phyloP scores from a whole-genome alignment of 2,329 filamentous ascomycete species.

The Zalaria obscura region DNA sequence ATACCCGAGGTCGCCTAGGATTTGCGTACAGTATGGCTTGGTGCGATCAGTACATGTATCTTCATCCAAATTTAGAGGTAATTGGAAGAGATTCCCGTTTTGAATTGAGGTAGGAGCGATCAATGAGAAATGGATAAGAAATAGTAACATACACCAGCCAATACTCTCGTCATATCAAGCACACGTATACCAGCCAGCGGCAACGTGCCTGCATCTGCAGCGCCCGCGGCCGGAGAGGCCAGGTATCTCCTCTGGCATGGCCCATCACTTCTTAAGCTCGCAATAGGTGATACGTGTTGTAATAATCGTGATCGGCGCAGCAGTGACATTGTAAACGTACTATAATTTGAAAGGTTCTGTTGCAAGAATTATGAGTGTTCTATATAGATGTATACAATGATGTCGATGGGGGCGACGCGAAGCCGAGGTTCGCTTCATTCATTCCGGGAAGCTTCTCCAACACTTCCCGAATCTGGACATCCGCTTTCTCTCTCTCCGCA shows the following conservation, averaged over 20 bases:
- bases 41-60: conserved; percentile 6
- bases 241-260: neutral
- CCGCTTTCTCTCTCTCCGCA: too few relatives aligned
- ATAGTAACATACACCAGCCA: conserved; percentile 58
- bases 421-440: too few relatives aligned
- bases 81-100: neutral
- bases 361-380: too few relatives aligned
- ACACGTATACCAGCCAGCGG: conserved; percentile 80
- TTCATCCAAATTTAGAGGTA: neutral
- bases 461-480: too few relatives aligned
- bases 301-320: neutral
- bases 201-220: conserved; percentile 31
- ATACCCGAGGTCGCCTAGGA: conserved; percentile 89
- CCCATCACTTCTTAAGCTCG: neutral
- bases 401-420: too few relatives aligned
- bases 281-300: neutral
- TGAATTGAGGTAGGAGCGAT: conserved; percentile 1
- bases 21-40: conserved; percentile 94
- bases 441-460: too few relatives aligned
- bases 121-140: neutral
- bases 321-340: neutral
- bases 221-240: conserved; percentile 9
- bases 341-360: neutral
- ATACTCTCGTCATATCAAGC: conserved; percentile 89
- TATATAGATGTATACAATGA: too few relatives aligned